Evolutionary conservation across 345 rosid genomes (phyloP), one percentile per base, ranked within the genome.

Genomic region (Arabidopsis arenosa): DNA sequence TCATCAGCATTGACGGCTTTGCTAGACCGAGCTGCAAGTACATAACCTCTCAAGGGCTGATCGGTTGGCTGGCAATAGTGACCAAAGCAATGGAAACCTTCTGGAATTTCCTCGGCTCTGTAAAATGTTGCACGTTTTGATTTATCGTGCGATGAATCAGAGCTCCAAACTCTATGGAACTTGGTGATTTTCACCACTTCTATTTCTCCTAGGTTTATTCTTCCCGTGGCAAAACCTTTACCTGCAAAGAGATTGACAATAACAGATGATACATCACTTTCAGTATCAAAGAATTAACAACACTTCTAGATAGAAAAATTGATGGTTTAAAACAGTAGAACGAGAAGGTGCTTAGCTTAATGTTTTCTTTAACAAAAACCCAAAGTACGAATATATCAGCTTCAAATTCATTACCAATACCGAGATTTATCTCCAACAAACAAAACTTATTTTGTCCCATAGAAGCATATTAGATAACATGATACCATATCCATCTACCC

Each of bases 11-110:
- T 69, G 73, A 55, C 75, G 3, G 70, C 33, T 21, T 76, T 43
- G 4, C 33, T 48, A 63, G 77, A 76, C 33, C 80, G 69, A 45
- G 86, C 97, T 39, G 83, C 97, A 18, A 93, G 97, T 73, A 89
- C 81, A 63, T 80, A 85, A 5, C 98, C 97, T 80, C 88, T 83
- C 75, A 93, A 70, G 1, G 87, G 85, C 77, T 77, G 83, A 74
- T 86, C 85, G 7, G 81, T 87, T 23, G 76, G 73, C 80, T 93
- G 98, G 66, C 96, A 91, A 67, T 88, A 89, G 80, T 89, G 64
- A 70, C 97, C 98, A 13, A 93, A 86, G 78, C 91, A 85, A 78
- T 80, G 75, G 76, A 85, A 93, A 15, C 90, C 89, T 73, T 86
- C 80, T 0, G 97, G 97, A 72, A 87, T 85, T 21, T 86, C 88